These are phyloP conservation scores for Arthromyces matolae DNA, from an alignment of 768 basidiomycete genomes.

Conservation along the genomic window DNA sequence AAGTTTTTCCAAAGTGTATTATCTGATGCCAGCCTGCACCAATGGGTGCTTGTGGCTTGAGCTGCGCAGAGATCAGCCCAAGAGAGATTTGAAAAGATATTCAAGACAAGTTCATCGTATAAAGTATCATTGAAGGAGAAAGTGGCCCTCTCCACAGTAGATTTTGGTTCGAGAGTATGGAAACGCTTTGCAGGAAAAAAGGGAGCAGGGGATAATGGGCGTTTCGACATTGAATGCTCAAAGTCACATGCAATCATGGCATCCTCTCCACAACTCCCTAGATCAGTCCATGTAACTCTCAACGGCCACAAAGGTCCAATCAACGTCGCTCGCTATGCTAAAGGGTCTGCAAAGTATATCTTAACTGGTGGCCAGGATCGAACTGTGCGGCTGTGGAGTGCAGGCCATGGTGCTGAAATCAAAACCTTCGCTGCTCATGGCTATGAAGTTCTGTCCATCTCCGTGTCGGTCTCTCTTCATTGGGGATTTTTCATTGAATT, in stretches of 20 bases:
- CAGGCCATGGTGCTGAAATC: slow-evolving; percentile 80
- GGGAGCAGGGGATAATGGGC: slow-evolving; percentile 39
- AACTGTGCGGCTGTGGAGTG: slow-evolving; percentile 88
- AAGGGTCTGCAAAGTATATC: slow-evolving; percentile 82
- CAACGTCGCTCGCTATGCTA: slow-evolving; percentile 88
- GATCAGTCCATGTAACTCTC: slow-evolving; percentile 62
- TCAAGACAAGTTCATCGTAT: slow-evolving; percentile 74
- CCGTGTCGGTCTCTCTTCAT: slow-evolving; percentile 58
- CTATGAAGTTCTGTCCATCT: slow-evolving; percentile 89
- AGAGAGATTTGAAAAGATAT: slow-evolving; percentile 68
- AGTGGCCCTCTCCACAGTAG: slow-evolving; percentile 6
- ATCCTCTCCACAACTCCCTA: slow-evolving; percentile 49
- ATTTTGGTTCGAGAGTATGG: slow-evolving; percentile 24
- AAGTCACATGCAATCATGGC: slow-evolving; percentile 34
- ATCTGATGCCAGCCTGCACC: slow-evolving; percentile 63
- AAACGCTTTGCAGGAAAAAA: slow-evolving; percentile 60
- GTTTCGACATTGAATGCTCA: slow-evolving; percentile 44
- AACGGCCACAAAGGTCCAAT: slow-evolving; percentile 77
- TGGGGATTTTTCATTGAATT: neutral
- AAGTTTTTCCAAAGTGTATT: slow-evolving; percentile 71
- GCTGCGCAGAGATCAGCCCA: slow-evolving; percentile 64
- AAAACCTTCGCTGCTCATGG: slow-evolving; percentile 90
- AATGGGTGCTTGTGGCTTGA: slow-evolving; percentile 61
- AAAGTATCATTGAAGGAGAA: slow-evolving; percentile 52
- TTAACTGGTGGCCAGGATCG: slow-evolving; percentile 94